Evolutionary conservation across 1,139 yeast species (phyloP), one percentile per base, ranked within the genome.

Genomic region (Citeromyces hawaiiensis): DNA sequence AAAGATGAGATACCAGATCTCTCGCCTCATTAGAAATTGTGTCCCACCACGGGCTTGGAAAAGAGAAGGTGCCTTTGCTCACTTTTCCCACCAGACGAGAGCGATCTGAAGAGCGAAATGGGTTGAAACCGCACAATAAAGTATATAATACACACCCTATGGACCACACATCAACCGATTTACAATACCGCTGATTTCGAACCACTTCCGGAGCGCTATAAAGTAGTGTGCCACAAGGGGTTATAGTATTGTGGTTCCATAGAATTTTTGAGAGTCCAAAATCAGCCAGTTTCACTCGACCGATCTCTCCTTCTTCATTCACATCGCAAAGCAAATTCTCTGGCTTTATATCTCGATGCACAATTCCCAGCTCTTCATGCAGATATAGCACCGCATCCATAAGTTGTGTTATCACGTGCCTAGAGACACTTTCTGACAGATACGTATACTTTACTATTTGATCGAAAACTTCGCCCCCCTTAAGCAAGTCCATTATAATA

Each of bases 221-320:
- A 6, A 80, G 80, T 19, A 72, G 77, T 7, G 80, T 73, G 25
- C 80, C 80, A 54, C 79, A 73, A 2, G 80, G 80, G 3, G 80
- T 73, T 49, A 71, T 72, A 36, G 80, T 75, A 33, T 46, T 48
- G 17, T 14, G 21, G 46, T 70, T 72, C 71, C 75, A 71, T 37
- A 73, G 62, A 44, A 71, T 72, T 46, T 74, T 73, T 5, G 76
- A 69, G 36, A 73, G 59, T 2, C 80, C 80, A 49, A 73, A 73
- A 52, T 73, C 78, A 1, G 77, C 77, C 42, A 72, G 54, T 49
- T 72, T 70, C 14, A 72, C 76, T 10, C 54, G 40, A 1, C 78
- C 78, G 43, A 72, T 67, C 15, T 68, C 63, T 3, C 74, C 77
- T 33, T 73, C 72, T 9, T 77, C 68, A 34, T 68, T 64, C 2